These are phyloP conservation scores for Cytospora piceae DNA, from an alignment of 2,329 filamentous ascomycete genomes.

Conservation along the genomic window DNA sequence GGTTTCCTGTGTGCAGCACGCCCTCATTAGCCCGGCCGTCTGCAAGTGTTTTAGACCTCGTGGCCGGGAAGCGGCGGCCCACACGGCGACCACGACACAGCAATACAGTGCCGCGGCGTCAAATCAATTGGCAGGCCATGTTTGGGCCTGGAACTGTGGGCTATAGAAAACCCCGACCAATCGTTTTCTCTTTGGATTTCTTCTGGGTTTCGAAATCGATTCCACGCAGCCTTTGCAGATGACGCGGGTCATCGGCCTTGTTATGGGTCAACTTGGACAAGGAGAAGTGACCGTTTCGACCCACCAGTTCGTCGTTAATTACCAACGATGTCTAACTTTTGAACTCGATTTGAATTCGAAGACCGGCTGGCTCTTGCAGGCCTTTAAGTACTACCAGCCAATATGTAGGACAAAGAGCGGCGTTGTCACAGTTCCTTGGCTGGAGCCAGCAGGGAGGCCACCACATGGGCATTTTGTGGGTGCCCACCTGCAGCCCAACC, in stretches of 20 bases:
- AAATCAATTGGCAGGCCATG: slow-evolving; percentile 9
- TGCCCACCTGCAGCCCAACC: neutral
- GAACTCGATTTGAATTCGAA: neutral
- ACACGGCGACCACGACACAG: neutral
- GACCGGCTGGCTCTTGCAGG: neutral
- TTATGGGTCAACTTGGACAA: neutral
- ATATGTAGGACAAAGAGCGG: neutral
- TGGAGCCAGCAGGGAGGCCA: slow-evolving; percentile 8
- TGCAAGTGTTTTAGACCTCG: neutral
- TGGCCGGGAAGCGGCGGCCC: slow-evolving; percentile 8
- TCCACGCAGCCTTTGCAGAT: slow-evolving; percentile 4
- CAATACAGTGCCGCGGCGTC: slow-evolving; percentile 6
- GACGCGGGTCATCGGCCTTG: slow-evolving; percentile 1
- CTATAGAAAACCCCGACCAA: neutral
- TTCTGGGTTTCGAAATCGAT: neutral
- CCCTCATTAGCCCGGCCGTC: no score
- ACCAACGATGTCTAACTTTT: neutral
- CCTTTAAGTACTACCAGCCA: neutral
- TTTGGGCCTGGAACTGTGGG: neutral
- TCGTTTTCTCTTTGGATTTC: neutral
- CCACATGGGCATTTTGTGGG: neutral
- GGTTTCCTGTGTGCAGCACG: no score
- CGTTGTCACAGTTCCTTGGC: neutral
- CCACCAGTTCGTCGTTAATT: neutral
- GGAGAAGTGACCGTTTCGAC: neutral